Conservation (phyloP, 768 basidiomycete genomes). For the Lepiota venenata region DNA sequence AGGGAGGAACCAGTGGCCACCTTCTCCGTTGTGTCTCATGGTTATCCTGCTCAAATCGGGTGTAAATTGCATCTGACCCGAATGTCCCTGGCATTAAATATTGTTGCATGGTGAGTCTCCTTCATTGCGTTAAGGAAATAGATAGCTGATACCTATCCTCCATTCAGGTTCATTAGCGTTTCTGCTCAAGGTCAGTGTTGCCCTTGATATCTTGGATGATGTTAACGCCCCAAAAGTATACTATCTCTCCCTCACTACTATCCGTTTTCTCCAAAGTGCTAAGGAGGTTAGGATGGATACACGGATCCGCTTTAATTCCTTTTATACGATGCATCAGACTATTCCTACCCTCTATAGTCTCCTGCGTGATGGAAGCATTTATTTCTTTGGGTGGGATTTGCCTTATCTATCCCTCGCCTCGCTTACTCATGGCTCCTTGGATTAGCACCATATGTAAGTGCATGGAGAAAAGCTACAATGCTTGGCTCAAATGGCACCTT, state of each 20-base stretch:
- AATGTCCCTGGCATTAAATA: neutral
- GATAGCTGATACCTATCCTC: too few relatives aligned
- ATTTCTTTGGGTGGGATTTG: constrained; percentile 1
- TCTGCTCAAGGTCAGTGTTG: neutral
- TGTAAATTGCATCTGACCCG: neutral
- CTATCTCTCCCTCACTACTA: neutral
- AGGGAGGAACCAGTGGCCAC: too few relatives aligned
- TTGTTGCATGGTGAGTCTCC: neutral
- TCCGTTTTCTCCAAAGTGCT: neutral
- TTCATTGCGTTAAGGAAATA: too few relatives aligned
- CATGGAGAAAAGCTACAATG: too few relatives aligned
- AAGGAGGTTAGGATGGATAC: neutral
- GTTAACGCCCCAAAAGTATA: neutral
- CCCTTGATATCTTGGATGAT: too few relatives aligned
- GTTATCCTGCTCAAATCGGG: neutral
- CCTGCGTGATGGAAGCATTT: neutral
- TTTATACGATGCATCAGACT: neutral
- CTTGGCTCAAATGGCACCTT: neutral
- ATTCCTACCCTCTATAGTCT: neutral
- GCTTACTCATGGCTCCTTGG: too few relatives aligned
- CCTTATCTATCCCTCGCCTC: too few relatives aligned
- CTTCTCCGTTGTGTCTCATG: neutral
- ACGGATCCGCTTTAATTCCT: too few relatives aligned
- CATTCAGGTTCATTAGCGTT: neutral
- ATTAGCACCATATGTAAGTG: neutral